phyloP scores from a whole-genome alignment of 371 early-diverging fungal genomes.

The Mortierella sp. region DNA sequence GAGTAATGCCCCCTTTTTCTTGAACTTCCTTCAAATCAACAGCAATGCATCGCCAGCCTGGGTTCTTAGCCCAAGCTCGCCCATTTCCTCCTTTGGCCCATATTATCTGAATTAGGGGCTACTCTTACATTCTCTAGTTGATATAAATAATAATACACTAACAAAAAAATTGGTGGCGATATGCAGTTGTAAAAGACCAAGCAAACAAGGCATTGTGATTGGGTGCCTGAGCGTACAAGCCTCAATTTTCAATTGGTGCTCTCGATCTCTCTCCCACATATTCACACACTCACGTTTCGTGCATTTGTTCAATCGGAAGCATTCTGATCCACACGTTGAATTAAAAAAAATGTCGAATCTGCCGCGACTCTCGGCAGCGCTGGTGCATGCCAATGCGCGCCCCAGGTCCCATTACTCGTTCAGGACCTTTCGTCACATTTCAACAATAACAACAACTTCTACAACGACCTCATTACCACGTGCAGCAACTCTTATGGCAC shows the following conservation, averaged over 20 bases:
- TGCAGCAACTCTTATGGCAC: not conserved
- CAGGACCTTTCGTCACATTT: conserved; percentile 17
- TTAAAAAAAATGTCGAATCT: conserved; percentile 27
- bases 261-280: too few species aligned
- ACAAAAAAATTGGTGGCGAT: too few species aligned
- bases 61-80: not conserved
- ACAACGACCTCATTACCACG: not conserved
- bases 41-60: not conserved
- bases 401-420: conserved; percentile 7
- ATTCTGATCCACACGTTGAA: not conserved
- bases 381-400: conserved; percentile 9
- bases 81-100: not conserved
- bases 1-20: not conserved
- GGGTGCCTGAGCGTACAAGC: too few species aligned
- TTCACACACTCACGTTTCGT: too few species aligned
- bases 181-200: too few species aligned
- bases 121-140: too few species aligned
- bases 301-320: too few species aligned
- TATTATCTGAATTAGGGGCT: too few species aligned
- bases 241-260: too few species aligned
- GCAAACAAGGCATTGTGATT: too few species aligned
- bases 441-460: not conserved
- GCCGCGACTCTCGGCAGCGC: conserved; percentile 26
- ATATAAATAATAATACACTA: too few species aligned
- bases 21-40: not conserved